Evolutionary conservation across 1,139 yeast genomes (phyloP).

Genomic region (Pichia sp.): DNA sequence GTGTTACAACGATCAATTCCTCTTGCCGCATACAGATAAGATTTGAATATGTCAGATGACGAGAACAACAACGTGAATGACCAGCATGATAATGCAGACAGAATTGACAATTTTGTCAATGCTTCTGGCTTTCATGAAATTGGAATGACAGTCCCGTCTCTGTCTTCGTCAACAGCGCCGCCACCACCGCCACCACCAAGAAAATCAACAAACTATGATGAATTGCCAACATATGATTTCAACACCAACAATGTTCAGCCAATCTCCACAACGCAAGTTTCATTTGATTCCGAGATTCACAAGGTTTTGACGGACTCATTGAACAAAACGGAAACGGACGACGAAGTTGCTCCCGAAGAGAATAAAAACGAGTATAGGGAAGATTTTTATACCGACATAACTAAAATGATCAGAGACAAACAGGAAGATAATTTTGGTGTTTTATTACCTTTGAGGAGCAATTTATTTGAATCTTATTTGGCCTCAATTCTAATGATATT

Average conservation of each 20-base stretch:
- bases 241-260: neutral
- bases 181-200: constrained; percentile 5
- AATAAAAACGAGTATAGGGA: too few species aligned
- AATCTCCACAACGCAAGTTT: too few species aligned
- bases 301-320: neutral
- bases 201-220: neutral
- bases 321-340: neutral
- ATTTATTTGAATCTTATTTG: constrained; percentile 27
- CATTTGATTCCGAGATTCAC: neutral
- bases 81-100: too few species aligned
- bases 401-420: constrained; percentile 14
- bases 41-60: too few species aligned
- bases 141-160: too few species aligned
- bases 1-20: too few species aligned
- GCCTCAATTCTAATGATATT: constrained; percentile 36
- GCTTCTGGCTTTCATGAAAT: too few species aligned
- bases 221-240: neutral
- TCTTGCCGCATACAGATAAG: too few species aligned
- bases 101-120: too few species aligned
- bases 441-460: constrained; percentile 29
- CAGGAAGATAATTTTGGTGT: constrained; percentile 24
- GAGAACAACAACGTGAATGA: too few species aligned
- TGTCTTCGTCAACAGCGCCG: neutral
- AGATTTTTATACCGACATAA: constrained; percentile 25
- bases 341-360: neutral